Conservation (phyloP, 2,329 filamentous ascomycete genomes). For the Colletotrichum endophyticum region DNA sequence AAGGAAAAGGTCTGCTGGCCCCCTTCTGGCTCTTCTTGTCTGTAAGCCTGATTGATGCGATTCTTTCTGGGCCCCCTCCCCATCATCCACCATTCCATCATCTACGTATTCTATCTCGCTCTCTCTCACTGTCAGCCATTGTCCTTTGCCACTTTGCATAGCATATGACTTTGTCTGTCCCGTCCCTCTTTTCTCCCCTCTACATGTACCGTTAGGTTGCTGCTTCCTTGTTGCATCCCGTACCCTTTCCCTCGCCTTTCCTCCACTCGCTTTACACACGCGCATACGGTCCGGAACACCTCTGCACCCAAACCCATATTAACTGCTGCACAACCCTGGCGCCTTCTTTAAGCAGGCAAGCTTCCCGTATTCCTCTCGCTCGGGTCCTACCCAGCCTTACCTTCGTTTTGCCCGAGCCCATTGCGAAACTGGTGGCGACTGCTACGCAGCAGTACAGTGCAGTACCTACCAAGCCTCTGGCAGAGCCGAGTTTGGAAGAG, state of each 20-base stretch:
- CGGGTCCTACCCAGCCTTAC: neutral
- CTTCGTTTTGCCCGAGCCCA: neutral
- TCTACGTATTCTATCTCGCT: neutral
- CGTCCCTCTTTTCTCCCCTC: conserved; percentile 4
- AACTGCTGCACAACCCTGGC: conserved; percentile 11
- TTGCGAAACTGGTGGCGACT: conserved; percentile 12
- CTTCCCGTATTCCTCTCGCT: conserved; percentile 1
- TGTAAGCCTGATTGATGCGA: neutral
- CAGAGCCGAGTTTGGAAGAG: neutral
- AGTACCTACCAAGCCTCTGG: neutral
- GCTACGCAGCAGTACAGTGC: neutral
- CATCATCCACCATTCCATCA: conserved; percentile 5
- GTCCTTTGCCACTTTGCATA: conserved; percentile 13
- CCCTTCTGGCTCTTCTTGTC: neutral
- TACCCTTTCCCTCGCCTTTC: neutral
- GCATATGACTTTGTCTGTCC: conserved; percentile 7
- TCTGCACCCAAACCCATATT: neutral
- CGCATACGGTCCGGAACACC: neutral
- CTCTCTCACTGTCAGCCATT: neutral
- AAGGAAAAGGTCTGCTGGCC: conserved; percentile 1
- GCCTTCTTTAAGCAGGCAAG: conserved; percentile 18
- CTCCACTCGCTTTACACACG: conserved; percentile 2
- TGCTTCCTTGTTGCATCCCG: neutral
- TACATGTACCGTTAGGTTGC: neutral
- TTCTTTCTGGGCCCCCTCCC: neutral